Evolutionary conservation across 2,329 filamentous ascomycete species (phyloP).

Genomic region (Colletotrichum aenigma): DNA sequence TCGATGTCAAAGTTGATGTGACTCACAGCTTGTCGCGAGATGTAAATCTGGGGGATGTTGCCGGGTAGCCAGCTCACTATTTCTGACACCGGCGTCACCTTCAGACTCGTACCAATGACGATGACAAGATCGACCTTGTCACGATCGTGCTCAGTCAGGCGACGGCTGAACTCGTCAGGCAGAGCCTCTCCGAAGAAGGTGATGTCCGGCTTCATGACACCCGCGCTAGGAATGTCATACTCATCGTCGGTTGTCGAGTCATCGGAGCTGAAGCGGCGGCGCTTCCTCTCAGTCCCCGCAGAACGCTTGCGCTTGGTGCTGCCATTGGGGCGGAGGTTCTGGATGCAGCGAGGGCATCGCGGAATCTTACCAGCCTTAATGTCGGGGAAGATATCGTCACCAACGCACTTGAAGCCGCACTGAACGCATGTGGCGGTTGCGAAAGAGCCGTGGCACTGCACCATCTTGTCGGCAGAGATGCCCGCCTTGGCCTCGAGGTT

Average conservation of each 20-base stretch:
- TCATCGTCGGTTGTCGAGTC: conserved; percentile 50
- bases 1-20: conserved; percentile 98
- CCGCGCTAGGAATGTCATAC: conserved; percentile 65
- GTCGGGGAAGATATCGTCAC: conserved; percentile 79
- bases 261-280: conserved; percentile 38
- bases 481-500: conserved; percentile 91
- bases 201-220: conserved; percentile 96
- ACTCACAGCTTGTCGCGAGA: conserved; percentile 80
- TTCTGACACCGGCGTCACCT: conserved; percentile 93
- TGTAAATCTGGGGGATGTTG: conserved; percentile 88
- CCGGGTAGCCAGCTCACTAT: conserved; percentile 81
- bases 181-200: conserved; percentile 96
- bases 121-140: conserved; percentile 86
- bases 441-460: conserved; percentile 97
- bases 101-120: conserved; percentile 94
- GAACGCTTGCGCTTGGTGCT: conserved; percentile 44
- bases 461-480: conserved; percentile 78
- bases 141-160: conserved; percentile 81
- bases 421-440: conserved; percentile 88
- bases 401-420: conserved; percentile 75
- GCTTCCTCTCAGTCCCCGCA: conserved; percentile 39
- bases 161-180: conserved; percentile 80
- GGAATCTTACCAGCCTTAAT: conserved; percentile 80
- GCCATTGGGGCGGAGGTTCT: conserved; percentile 46
- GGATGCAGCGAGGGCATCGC: conserved; percentile 73